Evolutionary conservation across 202 grass and related monocot species (phyloP).

Genomic region (Saccharum hybrid): DNA sequence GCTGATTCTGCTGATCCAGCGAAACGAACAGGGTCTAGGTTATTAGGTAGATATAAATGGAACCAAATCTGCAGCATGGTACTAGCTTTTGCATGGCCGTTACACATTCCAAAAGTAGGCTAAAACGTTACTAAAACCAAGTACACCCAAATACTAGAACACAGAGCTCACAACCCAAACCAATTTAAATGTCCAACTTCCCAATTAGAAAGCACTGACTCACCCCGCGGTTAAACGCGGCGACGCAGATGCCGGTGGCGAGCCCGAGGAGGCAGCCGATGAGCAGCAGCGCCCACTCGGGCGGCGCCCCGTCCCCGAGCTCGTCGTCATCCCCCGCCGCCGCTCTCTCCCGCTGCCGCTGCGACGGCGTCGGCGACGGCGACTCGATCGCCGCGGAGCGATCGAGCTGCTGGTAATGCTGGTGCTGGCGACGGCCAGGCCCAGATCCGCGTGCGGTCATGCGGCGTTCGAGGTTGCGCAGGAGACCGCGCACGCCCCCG

Average conservation of each 20-base stretch:
- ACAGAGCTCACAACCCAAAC: not conserved
- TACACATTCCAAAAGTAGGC: slow-evolving; percentile 19
- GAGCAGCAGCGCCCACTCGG: slow-evolving; percentile 90
- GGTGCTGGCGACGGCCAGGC: slow-evolving; percentile 40
- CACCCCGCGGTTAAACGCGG: slow-evolving; percentile 89
- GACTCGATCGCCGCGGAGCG: slow-evolving; percentile 32
- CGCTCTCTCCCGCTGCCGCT: slow-evolving; percentile 37
- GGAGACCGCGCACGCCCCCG: slow-evolving; percentile 63
- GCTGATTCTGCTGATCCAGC: too few species aligned
- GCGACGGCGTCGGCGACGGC: too few species aligned
- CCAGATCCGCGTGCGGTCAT: slow-evolving; percentile 56
- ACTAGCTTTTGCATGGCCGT: not conserved
- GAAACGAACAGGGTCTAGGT: too few species aligned
- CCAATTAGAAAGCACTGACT: slow-evolving; percentile 37
- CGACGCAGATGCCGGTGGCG: slow-evolving; percentile 90
- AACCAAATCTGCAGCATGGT: slow-evolving; percentile 8
- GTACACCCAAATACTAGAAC: slow-evolving; percentile 9
- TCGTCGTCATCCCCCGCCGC: slow-evolving; percentile 61
- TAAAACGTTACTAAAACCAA: slow-evolving; percentile 24
- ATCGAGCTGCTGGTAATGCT: slow-evolving; percentile 45
- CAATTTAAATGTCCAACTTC: not conserved
- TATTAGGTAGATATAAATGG: slow-evolving; percentile 1
- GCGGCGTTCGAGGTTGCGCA: slow-evolving; percentile 78
- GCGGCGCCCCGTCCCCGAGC: slow-evolving; percentile 78
- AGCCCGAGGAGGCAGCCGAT: slow-evolving; percentile 92